Evolutionary conservation across 1,284 basidiomycete species (phyloP), one percentile per base, ranked within the genome.

Genomic region (Bjerkandera adusta): DNA sequence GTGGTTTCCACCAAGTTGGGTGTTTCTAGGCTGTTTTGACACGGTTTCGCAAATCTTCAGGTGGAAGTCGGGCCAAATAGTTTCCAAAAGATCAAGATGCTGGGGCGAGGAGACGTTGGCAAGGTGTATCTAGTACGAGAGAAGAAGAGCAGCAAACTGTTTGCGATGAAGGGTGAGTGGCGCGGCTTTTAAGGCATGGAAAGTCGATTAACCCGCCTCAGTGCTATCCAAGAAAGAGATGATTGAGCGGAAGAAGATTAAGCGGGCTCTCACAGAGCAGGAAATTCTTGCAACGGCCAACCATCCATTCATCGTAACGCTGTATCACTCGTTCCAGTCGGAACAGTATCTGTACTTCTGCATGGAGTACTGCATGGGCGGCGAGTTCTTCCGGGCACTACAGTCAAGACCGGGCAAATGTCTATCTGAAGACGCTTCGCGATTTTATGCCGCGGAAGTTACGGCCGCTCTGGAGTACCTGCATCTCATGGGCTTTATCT

Each of bases 351-450:
- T 97, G 25, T 97, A 97, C 69, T 95, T 97, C 67, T 97, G 93
- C 70, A 95, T 97, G 86, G 94, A 96, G 68, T 99, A 98, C 70
- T 99, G 97, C 72, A 96, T 97, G 89, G 96, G 96, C 34, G 96
- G 96, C 51, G 96, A 99, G 66, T 99, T 99, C 73, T 99, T 99
- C 78, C 86, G 97, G 26, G 94, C 96, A 8, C 71, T 97, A 53
- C 94, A 97, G 67, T 92, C 91, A 36, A 79, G 93, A 50, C 97
- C 96, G 3, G 94, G 92, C 36, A 98, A 96, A 65, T 98, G 97
- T 67, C 79, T 99, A 15, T 73, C 90, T 21, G 97, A 99, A 70
- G 94, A 97, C 53, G 93, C 92, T 32, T 90, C 96, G 26, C 81
- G 93, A 49, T 99, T 99, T 71, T 99, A 99, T 65, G 97, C 97